Conservation (phyloP, 2,329 filamentous ascomycete genomes). For the Trichoderma sp. region DNA sequence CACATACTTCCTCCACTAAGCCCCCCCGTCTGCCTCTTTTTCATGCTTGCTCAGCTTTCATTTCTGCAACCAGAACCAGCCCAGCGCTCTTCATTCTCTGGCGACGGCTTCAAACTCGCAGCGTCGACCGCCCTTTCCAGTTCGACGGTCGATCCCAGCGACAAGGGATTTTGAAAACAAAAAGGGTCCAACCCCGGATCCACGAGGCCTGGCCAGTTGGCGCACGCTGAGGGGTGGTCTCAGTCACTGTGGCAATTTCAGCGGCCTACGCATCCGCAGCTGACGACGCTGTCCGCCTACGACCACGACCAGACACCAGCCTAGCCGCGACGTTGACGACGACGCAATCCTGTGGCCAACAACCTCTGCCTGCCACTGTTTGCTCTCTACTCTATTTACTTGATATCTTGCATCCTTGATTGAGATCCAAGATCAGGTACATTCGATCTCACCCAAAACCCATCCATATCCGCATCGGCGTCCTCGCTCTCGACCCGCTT, state of each 20-base stretch:
- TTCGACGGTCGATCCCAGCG: neutral
- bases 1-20: slow-evolving; percentile 16
- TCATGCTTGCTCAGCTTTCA: neutral
- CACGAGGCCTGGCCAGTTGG: neutral
- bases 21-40: slow-evolving; percentile 14
- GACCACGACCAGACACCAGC: slow-evolving; percentile 21
- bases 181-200: neutral
- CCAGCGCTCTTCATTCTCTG: neutral
- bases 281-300: slow-evolving; percentile 30
- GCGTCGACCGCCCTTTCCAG: neutral
- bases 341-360: slow-evolving; percentile 13
- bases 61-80: neutral
- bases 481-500: slow-evolving; percentile 7
- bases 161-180: neutral
- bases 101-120: slow-evolving; percentile 9
- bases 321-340: slow-evolving; percentile 17
- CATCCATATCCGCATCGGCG: neutral
- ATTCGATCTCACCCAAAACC: neutral
- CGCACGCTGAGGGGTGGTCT: slow-evolving; percentile 20
- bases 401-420: slow-evolving; percentile 5
- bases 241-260: slow-evolving; percentile 23
- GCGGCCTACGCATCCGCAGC: slow-evolving; percentile 30
- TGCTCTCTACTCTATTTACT: neutral
- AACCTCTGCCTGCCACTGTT: neutral
- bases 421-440: neutral